Conservation (phyloP, 2,329 filamentous ascomycete genomes). For the Leptographium wingfieldii region DNA sequence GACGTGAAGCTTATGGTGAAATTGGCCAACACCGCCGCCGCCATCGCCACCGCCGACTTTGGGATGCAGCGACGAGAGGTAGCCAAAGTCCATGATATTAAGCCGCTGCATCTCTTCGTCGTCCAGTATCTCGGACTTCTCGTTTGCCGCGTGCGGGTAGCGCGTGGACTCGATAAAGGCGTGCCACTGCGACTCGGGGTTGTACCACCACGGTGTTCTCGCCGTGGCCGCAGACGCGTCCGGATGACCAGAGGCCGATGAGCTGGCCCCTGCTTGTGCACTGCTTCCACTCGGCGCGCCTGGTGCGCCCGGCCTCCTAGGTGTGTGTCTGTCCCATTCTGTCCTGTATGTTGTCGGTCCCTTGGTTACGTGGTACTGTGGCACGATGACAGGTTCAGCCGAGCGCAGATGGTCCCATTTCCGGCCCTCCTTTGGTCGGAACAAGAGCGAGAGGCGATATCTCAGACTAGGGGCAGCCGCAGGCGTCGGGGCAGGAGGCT, state of each 20-base stretch:
- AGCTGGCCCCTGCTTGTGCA: background rate
- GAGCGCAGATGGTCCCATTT: slow-evolving; percentile 48
- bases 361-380: slow-evolving; percentile 16
- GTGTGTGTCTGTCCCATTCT: background rate
- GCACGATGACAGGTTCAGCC: slow-evolving; percentile 45
- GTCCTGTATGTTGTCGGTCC: background rate
- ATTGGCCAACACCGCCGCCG: slow-evolving; percentile 22
- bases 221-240: background rate
- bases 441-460: slow-evolving; percentile 28
- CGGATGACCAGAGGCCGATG: background rate
- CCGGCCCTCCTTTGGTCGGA: slow-evolving; percentile 32
- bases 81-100: slow-evolving; percentile 34
- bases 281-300: background rate
- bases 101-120: slow-evolving; percentile 29
- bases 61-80: slow-evolving; percentile 16
- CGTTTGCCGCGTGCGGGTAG: slow-evolving; percentile 34
- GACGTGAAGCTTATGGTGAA: background rate
- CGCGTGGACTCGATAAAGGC: slow-evolving; percentile 41
- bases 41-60: slow-evolving; percentile 20
- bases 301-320: background rate
- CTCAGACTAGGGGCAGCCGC: background rate
- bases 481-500: background rate
- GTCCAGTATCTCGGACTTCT: slow-evolving; percentile 35
- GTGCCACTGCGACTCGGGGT: slow-evolving; percentile 33
- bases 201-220: slow-evolving; percentile 10